phyloP scores from a whole-genome alignment of 306 rosid species.

The Acacia melanoxylon region DNA sequence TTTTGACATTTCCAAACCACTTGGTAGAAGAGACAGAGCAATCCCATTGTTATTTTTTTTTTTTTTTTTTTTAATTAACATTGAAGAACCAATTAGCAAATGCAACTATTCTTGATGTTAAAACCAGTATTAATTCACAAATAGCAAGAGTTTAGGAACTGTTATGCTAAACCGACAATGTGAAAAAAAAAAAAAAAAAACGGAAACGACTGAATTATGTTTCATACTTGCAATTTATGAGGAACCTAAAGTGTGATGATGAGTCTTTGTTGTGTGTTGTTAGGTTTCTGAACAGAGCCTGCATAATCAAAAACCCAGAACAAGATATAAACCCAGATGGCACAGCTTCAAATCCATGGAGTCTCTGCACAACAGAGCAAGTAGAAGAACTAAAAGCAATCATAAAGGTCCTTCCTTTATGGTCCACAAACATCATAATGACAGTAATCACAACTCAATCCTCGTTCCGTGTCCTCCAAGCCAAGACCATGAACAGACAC shows the following conservation, averaged over 20 bases:
- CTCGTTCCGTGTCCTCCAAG: constrained; percentile 66
- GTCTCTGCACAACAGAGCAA: constrained; percentile 66
- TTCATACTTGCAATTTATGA: background rate
- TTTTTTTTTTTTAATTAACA: background rate
- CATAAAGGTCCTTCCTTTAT: constrained; percentile 59
- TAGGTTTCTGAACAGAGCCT: constrained; percentile 68
- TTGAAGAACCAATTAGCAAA: background rate
- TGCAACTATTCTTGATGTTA: background rate
- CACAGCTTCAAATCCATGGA: constrained; percentile 57
- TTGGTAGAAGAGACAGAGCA: background rate
- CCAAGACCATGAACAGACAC: constrained; percentile 62
- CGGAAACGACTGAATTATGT: background rate
- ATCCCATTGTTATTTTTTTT: background rate
- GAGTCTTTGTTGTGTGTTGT: background rate
- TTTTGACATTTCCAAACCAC: background rate
- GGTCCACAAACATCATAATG: constrained; percentile 58
- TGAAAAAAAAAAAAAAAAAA: background rate
- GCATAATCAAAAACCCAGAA: constrained; percentile 48
- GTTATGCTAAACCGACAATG: background rate
- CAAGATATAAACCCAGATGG: constrained; percentile 49
- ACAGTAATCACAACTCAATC: constrained; percentile 46
- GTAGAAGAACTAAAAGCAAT: constrained; percentile 72
- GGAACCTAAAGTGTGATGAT: background rate
- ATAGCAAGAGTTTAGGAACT: background rate
- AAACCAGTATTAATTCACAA: background rate